Base-by-base conservation (phyloP, 768 basidiomycete species). In the Kwoniella newhampshirensis region DNA sequence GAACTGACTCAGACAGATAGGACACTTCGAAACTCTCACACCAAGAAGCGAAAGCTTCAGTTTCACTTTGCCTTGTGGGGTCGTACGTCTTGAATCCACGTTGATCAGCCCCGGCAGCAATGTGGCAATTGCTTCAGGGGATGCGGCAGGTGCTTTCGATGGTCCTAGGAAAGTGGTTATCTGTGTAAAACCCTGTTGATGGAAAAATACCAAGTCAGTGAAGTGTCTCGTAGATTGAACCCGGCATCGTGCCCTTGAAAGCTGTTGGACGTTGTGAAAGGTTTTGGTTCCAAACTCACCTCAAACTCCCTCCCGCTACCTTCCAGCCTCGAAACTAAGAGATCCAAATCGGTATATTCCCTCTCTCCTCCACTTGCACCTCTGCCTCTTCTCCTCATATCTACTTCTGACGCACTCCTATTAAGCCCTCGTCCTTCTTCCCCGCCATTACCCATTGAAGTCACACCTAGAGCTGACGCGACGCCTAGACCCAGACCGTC, bases 1-100 rank as follows among this genome's bases (percentile, higher is more conserved):
- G 77, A 87, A 89, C 75, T 85, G 85, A 44, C 80, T 81, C 71
- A 88, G 77, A 70, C 88, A 89, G 47, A 88, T 85, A 37, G 84
- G 82, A 74, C 88, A 90, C 67, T 83, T 83, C 60, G 86, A 83
- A 30, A 89, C 87, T 1, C 79, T 67, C 13, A 81, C 78, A 36
- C 85, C 88, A 18, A 87, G 76, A 47, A 89, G 71, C 7, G 80
- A 79, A 46, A 88, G 74, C 77, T 88, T 89, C 42, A 87, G 66
- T 78, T 88, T 89, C 51, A 84, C 79, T 40, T 84, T 84, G 4
- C 87, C 87, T 64, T 87, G 82, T 61, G 79, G 79, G 45, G 82
- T 83, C 45, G 80, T 80, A 21, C 87, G 81, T 50, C 82, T 79
- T 20, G 85, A 82, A 72, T 81, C 77, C 13, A 87, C 78, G 60